Percentiles rank a stretch among this genome's conserved stretches.
These are phyloP conservation scores for Leishmania mexicana DNA, from an alignment of 208 protist species.

Conservation along the genomic window DNA sequence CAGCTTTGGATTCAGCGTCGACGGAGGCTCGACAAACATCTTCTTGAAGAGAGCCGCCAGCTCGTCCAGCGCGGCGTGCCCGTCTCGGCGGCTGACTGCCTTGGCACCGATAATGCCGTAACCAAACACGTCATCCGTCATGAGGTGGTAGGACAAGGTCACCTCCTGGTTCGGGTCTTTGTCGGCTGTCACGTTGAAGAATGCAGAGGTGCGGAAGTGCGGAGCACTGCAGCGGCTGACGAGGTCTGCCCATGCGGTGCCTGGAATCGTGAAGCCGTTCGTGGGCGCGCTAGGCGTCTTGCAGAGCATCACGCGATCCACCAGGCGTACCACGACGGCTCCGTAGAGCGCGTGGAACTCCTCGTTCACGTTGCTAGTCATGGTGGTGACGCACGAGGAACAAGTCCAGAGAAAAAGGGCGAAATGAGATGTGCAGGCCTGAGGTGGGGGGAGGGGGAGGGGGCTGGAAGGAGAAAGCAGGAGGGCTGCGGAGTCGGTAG, in stretches of 20 bases:
- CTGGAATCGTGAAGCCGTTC: slow-evolving; percentile 69
- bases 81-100: slow-evolving; percentile 50
- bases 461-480: neutral
- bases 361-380: slow-evolving; percentile 10
- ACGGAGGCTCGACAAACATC: slow-evolving; percentile 84
- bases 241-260: slow-evolving; percentile 75
- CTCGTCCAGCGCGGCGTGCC: slow-evolving; percentile 76
- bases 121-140: slow-evolving; percentile 75
- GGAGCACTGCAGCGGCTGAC: slow-evolving; percentile 79
- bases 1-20: slow-evolving; percentile 58
- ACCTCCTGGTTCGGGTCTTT: slow-evolving; percentile 44
- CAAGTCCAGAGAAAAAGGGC: too few relatives aligned
- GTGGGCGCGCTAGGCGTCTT: slow-evolving; percentile 58
- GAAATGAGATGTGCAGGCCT: neutral
- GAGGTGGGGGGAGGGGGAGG: neutral
- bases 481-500: neutral
- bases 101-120: slow-evolving; percentile 70
- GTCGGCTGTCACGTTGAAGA: slow-evolving; percentile 51
- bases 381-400: neutral
- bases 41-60: slow-evolving; percentile 72
- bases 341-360: slow-evolving; percentile 59
- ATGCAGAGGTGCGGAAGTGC: slow-evolving; percentile 77
- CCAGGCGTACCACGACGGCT: slow-evolving; percentile 75
- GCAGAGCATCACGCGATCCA: slow-evolving; percentile 78
- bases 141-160: slow-evolving; percentile 79